A percentile compares a stretch with the other conserved stretches of the same genome.
phyloP scores from a whole-genome alignment of 495 filamentous ascomycete species.

The Halenospora varia region DNA sequence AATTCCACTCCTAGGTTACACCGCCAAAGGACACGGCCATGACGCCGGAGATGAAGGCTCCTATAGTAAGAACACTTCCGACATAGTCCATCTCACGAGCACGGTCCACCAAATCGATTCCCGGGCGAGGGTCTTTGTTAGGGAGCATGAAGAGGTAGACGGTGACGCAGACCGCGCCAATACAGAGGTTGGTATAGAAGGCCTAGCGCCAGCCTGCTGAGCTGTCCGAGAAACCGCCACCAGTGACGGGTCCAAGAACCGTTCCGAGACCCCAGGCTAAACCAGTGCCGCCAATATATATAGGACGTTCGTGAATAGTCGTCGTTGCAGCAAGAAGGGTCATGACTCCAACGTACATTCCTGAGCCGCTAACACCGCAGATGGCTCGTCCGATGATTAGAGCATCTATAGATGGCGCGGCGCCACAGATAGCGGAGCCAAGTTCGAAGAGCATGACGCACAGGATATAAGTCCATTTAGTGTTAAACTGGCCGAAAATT shows the following conservation, averaged over 20 bases:
- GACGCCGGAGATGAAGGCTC: too few species aligned
- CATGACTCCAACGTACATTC: slow-evolving; percentile 49
- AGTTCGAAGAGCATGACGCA: slow-evolving; percentile 45
- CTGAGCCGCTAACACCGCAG: slow-evolving; percentile 39
- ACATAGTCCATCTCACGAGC: too few species aligned
- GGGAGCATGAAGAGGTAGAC: too few species aligned
- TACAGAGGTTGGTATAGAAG: too few species aligned
- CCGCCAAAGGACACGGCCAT: too few species aligned
- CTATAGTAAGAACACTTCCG: too few species aligned
- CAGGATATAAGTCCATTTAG: slow-evolving; percentile 51
- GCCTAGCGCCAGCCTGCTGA: too few species aligned
- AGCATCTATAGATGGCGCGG: slow-evolving; percentile 45
- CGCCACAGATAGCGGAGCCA: slow-evolving; percentile 52
- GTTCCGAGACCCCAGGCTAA: slow-evolving; percentile 48
- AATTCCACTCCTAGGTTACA: too few species aligned
- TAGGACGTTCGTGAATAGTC: slow-evolving; percentile 37
- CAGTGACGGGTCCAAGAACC: slow-evolving; percentile 56
- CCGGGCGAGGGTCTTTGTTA: too few species aligned
- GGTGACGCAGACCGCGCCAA: too few species aligned
- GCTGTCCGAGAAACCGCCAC: slow-evolving; percentile 54
- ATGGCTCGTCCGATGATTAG: slow-evolving; percentile 52
- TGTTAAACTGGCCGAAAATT: slow-evolving; percentile 46
- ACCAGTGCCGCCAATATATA: slow-evolving; percentile 41
- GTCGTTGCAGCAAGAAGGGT: slow-evolving; percentile 41
- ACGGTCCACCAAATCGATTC: too few species aligned